Base-by-base conservation (phyloP, 2,329 filamentous ascomycete genomes). In the Claviceps monticola region DNA sequence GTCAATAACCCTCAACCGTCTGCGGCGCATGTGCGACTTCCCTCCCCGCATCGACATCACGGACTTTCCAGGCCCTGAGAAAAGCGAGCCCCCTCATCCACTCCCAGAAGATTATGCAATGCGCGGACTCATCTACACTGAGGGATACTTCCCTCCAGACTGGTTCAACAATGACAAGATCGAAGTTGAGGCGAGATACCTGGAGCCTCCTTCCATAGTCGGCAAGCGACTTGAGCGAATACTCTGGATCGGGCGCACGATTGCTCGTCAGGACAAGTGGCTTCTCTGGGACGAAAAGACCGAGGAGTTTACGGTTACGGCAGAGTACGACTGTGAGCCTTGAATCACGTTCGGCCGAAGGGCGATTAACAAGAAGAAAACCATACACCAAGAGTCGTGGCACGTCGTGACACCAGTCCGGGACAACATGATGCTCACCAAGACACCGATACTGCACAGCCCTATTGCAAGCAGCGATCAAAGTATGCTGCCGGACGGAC, bases 91-190 rank as follows among this genome's bases (percentile, higher is more conserved):
- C 0, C 71, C 71, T 1, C 69, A 74, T 1, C 83, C 84, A 0
- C 62, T 88, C 0, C 82, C 83, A 0, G 85, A 88, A 48, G 85
- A 89, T 54, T 86, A 79, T 56, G 72, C 77, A 0, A 73, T 87
- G 51, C 72, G 82, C 1, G 84, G 84, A 0, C 67, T 86, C 1
- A 62, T 80, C 1, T 86, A 80, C 69, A 69, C 74, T 0, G 71
- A 79, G 2, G 69, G 71, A 11, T 83, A 83, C 52, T 82, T 78
- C 50, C 80, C 82, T 0, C 52, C 64, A 0, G 66, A 71, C 0
- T 86, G 78, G 77, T 86, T 86, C 59, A 57, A 62, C 0, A 71
- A 73, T 8, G 72, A 74, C 1, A 74, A 75, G 53, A 71, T 81
- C 5, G 82, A 86, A 26, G 82, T 86, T n/a, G 80, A 84, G 11